Evolutionary conservation across 2,329 filamentous ascomycete genomes (phyloP).

Genomic region (Xylariales sp.): DNA sequence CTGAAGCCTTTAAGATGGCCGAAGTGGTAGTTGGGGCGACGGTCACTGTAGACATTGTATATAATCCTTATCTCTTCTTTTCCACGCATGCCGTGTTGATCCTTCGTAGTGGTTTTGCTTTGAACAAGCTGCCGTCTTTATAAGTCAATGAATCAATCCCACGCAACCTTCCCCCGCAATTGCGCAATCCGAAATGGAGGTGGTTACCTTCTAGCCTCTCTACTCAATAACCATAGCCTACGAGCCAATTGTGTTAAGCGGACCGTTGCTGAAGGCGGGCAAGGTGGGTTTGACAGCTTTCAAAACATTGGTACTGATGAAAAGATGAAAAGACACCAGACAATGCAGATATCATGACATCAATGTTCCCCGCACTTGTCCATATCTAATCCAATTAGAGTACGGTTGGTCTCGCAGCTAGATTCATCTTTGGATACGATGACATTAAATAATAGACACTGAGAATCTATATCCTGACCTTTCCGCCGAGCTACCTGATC

Average conservation of each 20-base stretch:
- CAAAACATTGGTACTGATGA: no score
- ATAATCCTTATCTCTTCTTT: neutral
- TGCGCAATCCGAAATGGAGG: constrained; percentile 40
- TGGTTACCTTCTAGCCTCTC: neutral
- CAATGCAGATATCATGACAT: constrained; percentile 6
- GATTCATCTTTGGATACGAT: neutral
- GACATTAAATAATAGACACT: constrained; percentile 8
- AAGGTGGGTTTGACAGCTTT: neutral
- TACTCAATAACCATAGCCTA: neutral
- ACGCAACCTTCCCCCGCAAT: constrained; percentile 41
- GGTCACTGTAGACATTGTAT: constrained; percentile 35
- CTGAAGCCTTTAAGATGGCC: constrained; percentile 41
- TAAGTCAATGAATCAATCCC: constrained; percentile 10
- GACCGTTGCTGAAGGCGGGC: neutral
- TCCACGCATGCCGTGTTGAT: neutral
- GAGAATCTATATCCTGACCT: neutral
- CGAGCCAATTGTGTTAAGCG: neutral
- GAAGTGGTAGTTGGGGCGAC: constrained; percentile 43
- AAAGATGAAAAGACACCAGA: neutral
- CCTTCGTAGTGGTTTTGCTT: neutral
- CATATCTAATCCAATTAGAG: neutral
- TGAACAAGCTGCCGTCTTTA: constrained; percentile 9
- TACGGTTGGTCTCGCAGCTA: neutral
- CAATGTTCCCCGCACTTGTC: constrained; percentile 28
- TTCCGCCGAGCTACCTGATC: neutral